Conservation (phyloP, 1,284 basidiomycete genomes). For the Pascua guehoae region DNA sequence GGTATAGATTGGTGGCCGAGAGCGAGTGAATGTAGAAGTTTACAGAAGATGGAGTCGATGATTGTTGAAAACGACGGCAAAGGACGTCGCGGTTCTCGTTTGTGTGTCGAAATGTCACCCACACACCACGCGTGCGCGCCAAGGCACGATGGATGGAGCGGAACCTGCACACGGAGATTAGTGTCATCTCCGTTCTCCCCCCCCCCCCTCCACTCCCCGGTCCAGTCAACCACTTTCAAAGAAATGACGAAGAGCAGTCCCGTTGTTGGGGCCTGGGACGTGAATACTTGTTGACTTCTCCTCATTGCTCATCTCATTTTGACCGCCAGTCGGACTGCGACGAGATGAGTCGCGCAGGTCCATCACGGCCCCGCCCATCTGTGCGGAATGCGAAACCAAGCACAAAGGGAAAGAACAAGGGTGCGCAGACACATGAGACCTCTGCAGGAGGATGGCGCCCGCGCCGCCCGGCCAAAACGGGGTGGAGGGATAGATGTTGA, state of each 20-base stretch:
- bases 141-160: no score
- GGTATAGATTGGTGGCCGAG: background rate
- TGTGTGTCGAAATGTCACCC: no score
- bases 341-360: slow-evolving; percentile 1
- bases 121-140: no score
- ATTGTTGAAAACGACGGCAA: background rate
- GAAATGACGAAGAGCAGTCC: background rate
- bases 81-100: no score
- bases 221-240: background rate
- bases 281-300: no score
- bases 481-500: background rate
- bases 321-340: background rate
- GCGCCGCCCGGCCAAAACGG: no score
- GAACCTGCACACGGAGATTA: background rate
- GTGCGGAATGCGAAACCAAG: background rate
- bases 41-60: background rate
- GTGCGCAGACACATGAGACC: background rate
- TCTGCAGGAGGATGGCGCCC: no score
- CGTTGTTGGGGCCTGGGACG: background rate
- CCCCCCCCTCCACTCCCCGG: background rate
- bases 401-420: slow-evolving; percentile 3
- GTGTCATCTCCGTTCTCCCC: background rate
- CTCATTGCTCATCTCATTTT: background rate
- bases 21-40: background rate
- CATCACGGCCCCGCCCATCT: background rate